Conservation (phyloP, 768 basidiomycete species). For the Amyloporia xantha region DNA sequence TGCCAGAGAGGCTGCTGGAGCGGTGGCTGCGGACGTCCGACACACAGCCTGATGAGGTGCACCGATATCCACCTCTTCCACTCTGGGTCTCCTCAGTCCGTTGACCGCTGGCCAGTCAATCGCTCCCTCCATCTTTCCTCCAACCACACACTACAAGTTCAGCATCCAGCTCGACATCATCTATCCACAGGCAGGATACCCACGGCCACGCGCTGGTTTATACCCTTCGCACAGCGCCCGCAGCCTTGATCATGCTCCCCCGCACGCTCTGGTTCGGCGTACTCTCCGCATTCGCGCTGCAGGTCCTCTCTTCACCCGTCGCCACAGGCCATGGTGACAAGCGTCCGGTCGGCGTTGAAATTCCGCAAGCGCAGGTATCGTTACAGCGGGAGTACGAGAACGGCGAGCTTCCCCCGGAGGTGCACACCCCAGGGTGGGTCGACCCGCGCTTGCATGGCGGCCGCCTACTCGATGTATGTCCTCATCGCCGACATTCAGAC, state of each 20-base stretch:
- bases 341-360: neutral
- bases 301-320: conserved; percentile 4
- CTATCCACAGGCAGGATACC: no score
- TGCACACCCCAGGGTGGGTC: conserved; percentile 36
- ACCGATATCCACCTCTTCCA: no score
- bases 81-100: no score
- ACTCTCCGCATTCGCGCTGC: neutral
- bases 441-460: conserved; percentile 76
- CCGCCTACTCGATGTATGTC: conserved; percentile 65
- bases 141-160: no score
- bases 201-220: no score
- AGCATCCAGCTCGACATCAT: no score
- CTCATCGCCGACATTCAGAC: neutral
- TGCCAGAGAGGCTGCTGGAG: no score
- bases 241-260: conserved; percentile 1
- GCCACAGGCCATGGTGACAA: neutral
- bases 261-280: conserved; percentile 2
- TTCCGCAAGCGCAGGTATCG: neutral
- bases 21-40: no score
- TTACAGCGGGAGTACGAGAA: conserved; percentile 18
- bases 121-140: no score
- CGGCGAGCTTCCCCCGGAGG: conserved; percentile 22
- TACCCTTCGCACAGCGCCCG: no score
- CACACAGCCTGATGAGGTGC: no score
- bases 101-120: no score